These are phyloP conservation scores for Eucalyptus viminalis DNA, from an alignment of 345 rosid genomes.

Conservation along the genomic window DNA sequence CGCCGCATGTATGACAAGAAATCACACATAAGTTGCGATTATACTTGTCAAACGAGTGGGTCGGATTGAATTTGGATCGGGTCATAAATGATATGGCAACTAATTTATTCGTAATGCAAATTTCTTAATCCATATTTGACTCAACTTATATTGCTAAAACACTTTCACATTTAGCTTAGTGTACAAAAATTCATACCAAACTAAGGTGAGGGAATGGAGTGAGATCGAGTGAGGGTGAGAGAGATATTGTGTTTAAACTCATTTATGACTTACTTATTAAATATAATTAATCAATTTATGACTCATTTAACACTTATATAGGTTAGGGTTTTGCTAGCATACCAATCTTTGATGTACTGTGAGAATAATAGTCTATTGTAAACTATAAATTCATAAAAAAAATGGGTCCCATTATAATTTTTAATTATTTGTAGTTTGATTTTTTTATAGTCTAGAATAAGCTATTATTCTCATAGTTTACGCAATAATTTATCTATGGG, in stretches of 20 bases:
- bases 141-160: accelerated
- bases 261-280: no score
- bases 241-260: background rate
- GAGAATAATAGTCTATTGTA: accelerated
- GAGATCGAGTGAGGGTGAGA: background rate
- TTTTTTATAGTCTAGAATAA: accelerated
- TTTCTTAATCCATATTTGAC: background rate
- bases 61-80: accelerated
- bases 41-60: no score
- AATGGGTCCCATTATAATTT: accelerated
- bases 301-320: background rate
- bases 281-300: no score
- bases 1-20: accelerated
- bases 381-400: accelerated
- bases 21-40: accelerated
- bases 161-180: no score
- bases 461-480: accelerated
- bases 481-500: no score
- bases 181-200: no score
- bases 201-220: accelerated
- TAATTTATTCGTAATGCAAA: accelerated
- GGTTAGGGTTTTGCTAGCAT: accelerated
- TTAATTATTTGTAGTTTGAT: no score
- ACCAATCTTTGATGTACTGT: no score
- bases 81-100: background rate